A percentile compares a stretch with the other conserved stretches of the same genome.
Conservation (phyloP, 352 stramenopile genomes). For the Globisporangium megalacanthum region DNA sequence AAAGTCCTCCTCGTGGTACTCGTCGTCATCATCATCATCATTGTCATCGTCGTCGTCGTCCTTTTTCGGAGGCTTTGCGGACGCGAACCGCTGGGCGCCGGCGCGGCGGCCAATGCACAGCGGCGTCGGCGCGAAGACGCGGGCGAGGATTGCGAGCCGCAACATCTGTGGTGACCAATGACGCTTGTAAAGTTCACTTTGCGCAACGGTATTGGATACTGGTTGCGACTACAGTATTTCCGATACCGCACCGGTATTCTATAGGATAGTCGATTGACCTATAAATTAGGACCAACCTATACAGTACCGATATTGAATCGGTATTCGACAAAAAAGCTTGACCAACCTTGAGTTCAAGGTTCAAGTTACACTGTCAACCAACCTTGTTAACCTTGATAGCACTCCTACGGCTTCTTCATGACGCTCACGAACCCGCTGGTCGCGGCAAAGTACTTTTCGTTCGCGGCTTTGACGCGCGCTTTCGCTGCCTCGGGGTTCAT, state of each 20-base stretch:
- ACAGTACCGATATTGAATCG: no score
- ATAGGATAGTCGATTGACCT: no score
- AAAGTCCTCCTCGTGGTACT: constrained; percentile 38
- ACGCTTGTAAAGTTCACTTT: no score
- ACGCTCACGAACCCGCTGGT: constrained; percentile 95
- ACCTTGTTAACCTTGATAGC: no score
- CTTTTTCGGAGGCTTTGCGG: constrained; percentile 3
- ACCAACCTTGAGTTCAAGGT: no score
- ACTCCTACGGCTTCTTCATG: constrained; percentile 54
- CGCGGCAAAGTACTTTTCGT: constrained; percentile 97
- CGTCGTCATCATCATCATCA: constrained; percentile 27
- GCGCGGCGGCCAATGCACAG: constrained; percentile 26
- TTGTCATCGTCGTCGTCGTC: constrained; percentile 24
- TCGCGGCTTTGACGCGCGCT: constrained; percentile 89
- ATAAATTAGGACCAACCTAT: no score
- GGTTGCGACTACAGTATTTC: no score
- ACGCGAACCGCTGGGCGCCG: constrained; percentile 12
- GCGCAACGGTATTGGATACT: no score
- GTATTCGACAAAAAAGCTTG: no score
- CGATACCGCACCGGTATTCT: no score
- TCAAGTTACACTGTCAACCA: no score
- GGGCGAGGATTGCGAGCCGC: constrained; percentile 46
- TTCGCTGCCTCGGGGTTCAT: constrained; percentile 96
- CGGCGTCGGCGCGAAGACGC: constrained; percentile 36
- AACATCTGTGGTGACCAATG: constrained; percentile 29